A percentile compares a stretch with the other conserved stretches of the same genome.
Evolutionary conservation across 176 grass and related monocot species (phyloP).

Genomic region (Zea luxurians): DNA sequence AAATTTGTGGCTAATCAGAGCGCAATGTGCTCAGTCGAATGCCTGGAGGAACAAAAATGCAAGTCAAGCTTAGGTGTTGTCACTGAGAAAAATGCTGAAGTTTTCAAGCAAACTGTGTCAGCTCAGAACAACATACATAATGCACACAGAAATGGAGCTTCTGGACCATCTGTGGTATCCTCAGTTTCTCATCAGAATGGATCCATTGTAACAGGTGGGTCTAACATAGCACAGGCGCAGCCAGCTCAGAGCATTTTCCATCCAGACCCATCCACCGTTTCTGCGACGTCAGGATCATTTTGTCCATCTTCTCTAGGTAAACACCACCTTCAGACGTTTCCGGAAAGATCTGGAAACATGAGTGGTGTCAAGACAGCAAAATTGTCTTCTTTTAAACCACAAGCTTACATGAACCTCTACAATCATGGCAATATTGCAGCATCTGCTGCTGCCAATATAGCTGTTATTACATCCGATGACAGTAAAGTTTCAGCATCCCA

Average conservation of each 20-base stretch:
- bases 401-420: constrained; percentile 87
- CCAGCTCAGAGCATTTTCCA: constrained; percentile 34
- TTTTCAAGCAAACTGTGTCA: constrained; percentile 34
- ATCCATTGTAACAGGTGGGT: constrained; percentile 25
- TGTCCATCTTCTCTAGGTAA: constrained; percentile 41
- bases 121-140: constrained; percentile 30
- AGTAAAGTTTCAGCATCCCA: constrained; percentile 58
- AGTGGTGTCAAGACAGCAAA: constrained; percentile 45
- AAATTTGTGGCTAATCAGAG: constrained; percentile 29
- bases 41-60: constrained; percentile 39
- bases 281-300: constrained; percentile 30
- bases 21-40: constrained; percentile 24
- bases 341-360: constrained; percentile 43
- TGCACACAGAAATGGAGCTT: constrained; percentile 32
- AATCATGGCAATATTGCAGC: constrained; percentile 87
- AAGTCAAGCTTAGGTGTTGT: constrained; percentile 17
- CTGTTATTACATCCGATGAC: constrained; percentile 83
- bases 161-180: constrained; percentile 18
- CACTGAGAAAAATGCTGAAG: constrained; percentile 33
- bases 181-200: constrained; percentile 44
- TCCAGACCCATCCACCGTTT: constrained; percentile 37
- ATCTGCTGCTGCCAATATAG: constrained; percentile 79
- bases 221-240: constrained; percentile 34
- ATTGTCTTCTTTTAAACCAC: constrained; percentile 65
- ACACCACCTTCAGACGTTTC: constrained; percentile 35